Evolutionary conservation across 2,329 filamentous ascomycete genomes (phyloP).

Genomic region (Xylariaceae sp.): DNA sequence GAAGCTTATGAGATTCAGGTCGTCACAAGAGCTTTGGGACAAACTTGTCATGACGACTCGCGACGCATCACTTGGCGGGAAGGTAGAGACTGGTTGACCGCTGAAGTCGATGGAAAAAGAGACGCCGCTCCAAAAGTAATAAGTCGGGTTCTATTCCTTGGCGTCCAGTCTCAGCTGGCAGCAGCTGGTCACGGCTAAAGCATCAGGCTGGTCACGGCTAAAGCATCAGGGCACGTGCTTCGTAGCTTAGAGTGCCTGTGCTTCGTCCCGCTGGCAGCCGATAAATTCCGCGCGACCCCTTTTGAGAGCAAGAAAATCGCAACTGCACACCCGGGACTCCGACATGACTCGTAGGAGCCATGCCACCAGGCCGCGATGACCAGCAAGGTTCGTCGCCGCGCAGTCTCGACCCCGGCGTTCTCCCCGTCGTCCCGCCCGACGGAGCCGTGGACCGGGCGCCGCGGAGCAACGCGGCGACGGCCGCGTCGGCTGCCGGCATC

Average conservation of each 20-base stretch:
- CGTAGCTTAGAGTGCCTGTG: conserved; percentile 1
- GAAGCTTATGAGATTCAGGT: too few relatives aligned
- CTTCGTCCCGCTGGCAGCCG: background rate
- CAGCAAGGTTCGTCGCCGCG: conserved; percentile 12
- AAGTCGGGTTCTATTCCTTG: too few relatives aligned
- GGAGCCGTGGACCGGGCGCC: conserved; percentile 38
- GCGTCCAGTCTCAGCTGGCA: too few relatives aligned
- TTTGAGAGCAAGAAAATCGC: background rate
- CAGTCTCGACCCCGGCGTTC: conserved; percentile 28
- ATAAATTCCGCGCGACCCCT: background rate
- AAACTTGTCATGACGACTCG: too few relatives aligned
- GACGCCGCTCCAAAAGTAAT: too few relatives aligned
- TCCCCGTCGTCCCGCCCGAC: conserved; percentile 38
- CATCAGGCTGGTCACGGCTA: too few relatives aligned
- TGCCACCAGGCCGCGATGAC: conserved; percentile 24
- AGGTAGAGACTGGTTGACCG: too few relatives aligned
- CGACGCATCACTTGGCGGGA: too few relatives aligned
- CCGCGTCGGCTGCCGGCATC: conserved; percentile 77
- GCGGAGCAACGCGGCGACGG: conserved; percentile 52
- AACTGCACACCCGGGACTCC: conserved; percentile 6
- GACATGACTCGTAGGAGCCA: conserved; percentile 22
- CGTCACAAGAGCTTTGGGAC: too few relatives aligned
- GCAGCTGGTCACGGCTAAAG: too few relatives aligned
- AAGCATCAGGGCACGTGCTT: too few relatives aligned
- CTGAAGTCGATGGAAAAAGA: too few relatives aligned